phyloP scores from a whole-genome alignment of 176 grass and related monocot genomes.

The Thalia dealbata region DNA sequence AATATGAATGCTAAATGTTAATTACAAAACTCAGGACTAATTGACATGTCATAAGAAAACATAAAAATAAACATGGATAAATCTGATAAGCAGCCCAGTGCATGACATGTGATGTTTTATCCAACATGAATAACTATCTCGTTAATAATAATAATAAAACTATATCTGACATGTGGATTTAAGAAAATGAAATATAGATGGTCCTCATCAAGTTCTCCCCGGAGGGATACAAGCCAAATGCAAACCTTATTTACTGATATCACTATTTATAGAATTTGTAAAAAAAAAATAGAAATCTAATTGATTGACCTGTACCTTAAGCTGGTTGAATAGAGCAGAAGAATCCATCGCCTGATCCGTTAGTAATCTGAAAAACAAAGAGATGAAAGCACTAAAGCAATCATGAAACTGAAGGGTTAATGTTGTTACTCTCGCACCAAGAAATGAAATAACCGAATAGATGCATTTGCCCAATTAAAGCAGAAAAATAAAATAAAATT shows the following conservation, averaged over 20 bases:
- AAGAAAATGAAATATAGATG: not conserved
- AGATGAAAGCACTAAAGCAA: not conserved
- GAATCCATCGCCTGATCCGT: conserved; percentile 33
- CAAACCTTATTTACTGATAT: not conserved
- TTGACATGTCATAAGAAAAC: not conserved
- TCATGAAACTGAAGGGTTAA: too few relatives aligned
- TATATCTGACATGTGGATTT: not conserved
- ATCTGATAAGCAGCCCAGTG: not conserved
- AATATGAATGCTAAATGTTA: too few relatives aligned
- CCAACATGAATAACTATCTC: not conserved
- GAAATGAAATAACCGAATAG: too few relatives aligned
- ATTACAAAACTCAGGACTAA: too few relatives aligned
- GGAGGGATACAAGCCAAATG: not conserved
- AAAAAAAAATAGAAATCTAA: not conserved
- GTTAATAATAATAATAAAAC: not conserved
- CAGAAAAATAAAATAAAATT: too few relatives aligned
- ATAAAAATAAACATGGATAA: not conserved
- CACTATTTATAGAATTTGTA: not conserved
- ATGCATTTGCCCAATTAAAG: too few relatives aligned
- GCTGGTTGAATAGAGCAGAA: conserved; percentile 48
- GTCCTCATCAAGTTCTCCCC: not conserved
- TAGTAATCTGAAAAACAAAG: not conserved
- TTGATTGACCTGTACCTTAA: conserved; percentile 40
- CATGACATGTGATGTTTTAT: not conserved
- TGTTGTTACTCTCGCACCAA: too few relatives aligned